A percentile compares a stretch with the other conserved stretches of the same genome.
phyloP scores from a whole-genome alignment of 345 rosid species.

The Mangifera indica region DNA sequence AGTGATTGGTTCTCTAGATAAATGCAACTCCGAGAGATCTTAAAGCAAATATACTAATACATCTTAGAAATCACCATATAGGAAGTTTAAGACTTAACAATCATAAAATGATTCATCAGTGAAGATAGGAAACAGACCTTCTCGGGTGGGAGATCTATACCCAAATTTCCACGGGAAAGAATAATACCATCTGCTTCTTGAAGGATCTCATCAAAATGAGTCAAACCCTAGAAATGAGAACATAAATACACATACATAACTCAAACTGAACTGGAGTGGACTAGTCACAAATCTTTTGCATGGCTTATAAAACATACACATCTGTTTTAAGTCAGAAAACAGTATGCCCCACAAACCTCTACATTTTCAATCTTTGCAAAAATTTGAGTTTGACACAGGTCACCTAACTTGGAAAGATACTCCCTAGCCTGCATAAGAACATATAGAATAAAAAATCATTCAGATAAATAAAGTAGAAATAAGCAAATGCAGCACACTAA shows the following conservation, averaged over 20 bases:
- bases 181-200: constrained; percentile 98
- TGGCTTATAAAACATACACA: too few relatives aligned
- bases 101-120: not conserved
- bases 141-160: constrained; percentile 97
- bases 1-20: not conserved
- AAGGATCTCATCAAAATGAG: constrained; percentile 96
- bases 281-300: not conserved
- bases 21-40: not conserved
- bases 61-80: not conserved
- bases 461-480: not conserved
- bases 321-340: not conserved
- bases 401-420: constrained; percentile 74
- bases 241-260: constrained; percentile 5
- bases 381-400: constrained; percentile 83
- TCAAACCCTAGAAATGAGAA: constrained; percentile 58
- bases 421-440: constrained; percentile 68
- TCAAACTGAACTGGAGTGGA: not conserved
- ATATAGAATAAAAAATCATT: not conserved
- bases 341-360: constrained; percentile 49
- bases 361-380: constrained; percentile 94
- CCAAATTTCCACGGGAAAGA: constrained; percentile 97
- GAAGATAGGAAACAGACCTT: constrained; percentile 52
- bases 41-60: not conserved
- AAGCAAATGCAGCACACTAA: not conserved
- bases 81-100: not conserved